A percentile compares a stretch with the other conserved stretches of the same genome.
Conservation (phyloP, 106 monocot genomes). For the Iris macrosiphon region DNA sequence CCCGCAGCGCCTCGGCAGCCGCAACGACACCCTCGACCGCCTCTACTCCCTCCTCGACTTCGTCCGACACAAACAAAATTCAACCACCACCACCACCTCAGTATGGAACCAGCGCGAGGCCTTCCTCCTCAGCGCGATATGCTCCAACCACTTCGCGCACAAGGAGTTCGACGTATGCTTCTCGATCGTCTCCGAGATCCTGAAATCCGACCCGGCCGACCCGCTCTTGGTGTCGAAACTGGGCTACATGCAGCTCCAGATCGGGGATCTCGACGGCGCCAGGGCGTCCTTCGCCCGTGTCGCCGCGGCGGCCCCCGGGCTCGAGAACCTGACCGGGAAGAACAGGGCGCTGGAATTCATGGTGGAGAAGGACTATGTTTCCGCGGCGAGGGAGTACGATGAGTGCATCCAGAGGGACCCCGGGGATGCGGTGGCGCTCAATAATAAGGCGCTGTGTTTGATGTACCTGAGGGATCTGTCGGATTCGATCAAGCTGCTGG, state of each 20-base stretch:
- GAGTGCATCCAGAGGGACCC: slow-evolving; percentile 80
- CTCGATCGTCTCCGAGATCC: slow-evolving; percentile 42
- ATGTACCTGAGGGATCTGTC: slow-evolving; percentile 88
- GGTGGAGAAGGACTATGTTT: slow-evolving; percentile 56
- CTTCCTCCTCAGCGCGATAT: slow-evolving; percentile 40
- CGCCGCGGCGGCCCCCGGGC: slow-evolving; percentile 5
- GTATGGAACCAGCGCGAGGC: slow-evolving; percentile 62
- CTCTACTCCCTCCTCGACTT: slow-evolving; percentile 66
- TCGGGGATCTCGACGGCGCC: slow-evolving; percentile 77
- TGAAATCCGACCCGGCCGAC: slow-evolving; percentile 35
- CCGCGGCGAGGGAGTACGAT: slow-evolving; percentile 94
- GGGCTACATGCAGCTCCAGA: slow-evolving; percentile 82
- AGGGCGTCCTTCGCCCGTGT: slow-evolving; percentile 40
- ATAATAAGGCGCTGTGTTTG: slow-evolving; percentile 90
- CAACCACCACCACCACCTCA: too few relatives aligned
- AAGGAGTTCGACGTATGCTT: slow-evolving; percentile 80
- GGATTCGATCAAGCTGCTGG: slow-evolving; percentile 83
- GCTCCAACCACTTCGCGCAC: slow-evolving; percentile 60
- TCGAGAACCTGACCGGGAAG: slow-evolving; percentile 53
- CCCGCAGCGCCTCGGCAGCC: slow-evolving; percentile 56
- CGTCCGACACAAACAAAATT: slow-evolving; percentile 23
- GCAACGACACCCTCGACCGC: slow-evolving; percentile 62
- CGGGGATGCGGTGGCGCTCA: slow-evolving; percentile 69
- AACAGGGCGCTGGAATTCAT: slow-evolving; percentile 60
- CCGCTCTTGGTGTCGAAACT: slow-evolving; percentile 62